Percentiles rank a stretch among this genome's conserved stretches.
phyloP scores from a whole-genome alignment of 2,329 filamentous ascomycete genomes.

The Penicillium sp. region DNA sequence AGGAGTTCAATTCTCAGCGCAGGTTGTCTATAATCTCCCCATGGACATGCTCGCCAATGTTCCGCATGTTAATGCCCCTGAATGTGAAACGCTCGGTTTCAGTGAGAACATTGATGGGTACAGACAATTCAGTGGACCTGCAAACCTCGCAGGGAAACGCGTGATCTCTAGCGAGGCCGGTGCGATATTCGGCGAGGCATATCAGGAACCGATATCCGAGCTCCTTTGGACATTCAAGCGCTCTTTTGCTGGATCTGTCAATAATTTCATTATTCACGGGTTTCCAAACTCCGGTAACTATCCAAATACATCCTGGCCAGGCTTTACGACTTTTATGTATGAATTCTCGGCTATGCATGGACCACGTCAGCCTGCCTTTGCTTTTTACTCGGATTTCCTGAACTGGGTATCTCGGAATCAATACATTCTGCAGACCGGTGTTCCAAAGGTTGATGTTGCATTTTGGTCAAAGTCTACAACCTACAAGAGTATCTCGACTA shows the following conservation, averaged over 20 bases:
- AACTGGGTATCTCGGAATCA: constrained; percentile 17
- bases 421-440: constrained; percentile 29
- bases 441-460: constrained; percentile 43
- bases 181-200: constrained; percentile 25
- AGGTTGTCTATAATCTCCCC: constrained; percentile 44
- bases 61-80: constrained; percentile 40
- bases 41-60: constrained; percentile 46
- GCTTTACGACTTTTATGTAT: constrained; percentile 47
- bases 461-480: constrained; percentile 39
- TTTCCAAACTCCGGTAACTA: constrained; percentile 45
- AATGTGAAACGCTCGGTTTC: constrained; percentile 44
- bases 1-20: constrained; percentile 38
- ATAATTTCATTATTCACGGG: constrained; percentile 49
- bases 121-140: constrained; percentile 42
- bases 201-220: constrained; percentile 25
- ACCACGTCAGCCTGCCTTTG: constrained; percentile 19
- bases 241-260: constrained; percentile 44
- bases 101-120: constrained; percentile 41
- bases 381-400: constrained; percentile 15
- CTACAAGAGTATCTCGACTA: constrained; percentile 9
- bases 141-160: constrained; percentile 38
- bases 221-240: constrained; percentile 40
- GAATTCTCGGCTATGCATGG: constrained; percentile 36
- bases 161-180: constrained; percentile 45
- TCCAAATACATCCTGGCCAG: constrained; percentile 50